phyloP scores from a whole-genome alignment of 1,284 basidiomycete genomes.

The Naganishia cerealis region DNA sequence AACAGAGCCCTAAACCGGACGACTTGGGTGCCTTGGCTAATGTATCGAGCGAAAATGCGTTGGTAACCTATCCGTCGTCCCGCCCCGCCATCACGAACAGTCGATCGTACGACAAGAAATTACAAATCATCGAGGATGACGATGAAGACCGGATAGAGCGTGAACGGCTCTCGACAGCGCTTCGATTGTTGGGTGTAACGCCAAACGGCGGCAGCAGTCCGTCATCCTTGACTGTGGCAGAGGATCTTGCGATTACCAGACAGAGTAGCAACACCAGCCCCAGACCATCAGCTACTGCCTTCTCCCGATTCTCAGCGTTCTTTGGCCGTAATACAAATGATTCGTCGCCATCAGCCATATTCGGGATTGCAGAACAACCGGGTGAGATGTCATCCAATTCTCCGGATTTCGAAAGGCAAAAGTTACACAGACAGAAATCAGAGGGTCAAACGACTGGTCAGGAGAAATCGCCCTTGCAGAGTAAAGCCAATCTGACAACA shows the following conservation, averaged over 20 bases:
- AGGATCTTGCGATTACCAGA: constrained; percentile 19
- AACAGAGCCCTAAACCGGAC: constrained; percentile 27
- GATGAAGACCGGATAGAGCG: constrained; percentile 82
- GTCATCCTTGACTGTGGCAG: constrained; percentile 1
- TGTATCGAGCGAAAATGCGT: neutral
- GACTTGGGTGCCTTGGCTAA: neutral
- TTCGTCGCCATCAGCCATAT: constrained; percentile 39
- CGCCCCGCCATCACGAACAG: constrained; percentile 4
- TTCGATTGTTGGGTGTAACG: constrained; percentile 89
- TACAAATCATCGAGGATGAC: constrained; percentile 71
- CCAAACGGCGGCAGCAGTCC: neutral
- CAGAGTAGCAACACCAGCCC: neutral
- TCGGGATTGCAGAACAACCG: constrained; percentile 1
- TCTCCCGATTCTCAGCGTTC: constrained; percentile 38
- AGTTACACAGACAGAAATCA: neutral
- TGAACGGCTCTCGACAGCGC: constrained; percentile 77
- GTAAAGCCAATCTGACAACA: neutral
- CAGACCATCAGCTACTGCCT: constrained; percentile 31
- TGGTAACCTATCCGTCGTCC: neutral
- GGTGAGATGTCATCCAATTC: too few species aligned
- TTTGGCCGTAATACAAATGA: constrained; percentile 34
- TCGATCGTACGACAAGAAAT: constrained; percentile 29
- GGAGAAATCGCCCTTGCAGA: neutral
- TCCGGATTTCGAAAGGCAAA: neutral
- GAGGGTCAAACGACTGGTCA: neutral